These are phyloP conservation scores for Leccinum subspadiceum DNA, from an alignment of 1,284 basidiomycete genomes.

Conservation along the genomic window DNA sequence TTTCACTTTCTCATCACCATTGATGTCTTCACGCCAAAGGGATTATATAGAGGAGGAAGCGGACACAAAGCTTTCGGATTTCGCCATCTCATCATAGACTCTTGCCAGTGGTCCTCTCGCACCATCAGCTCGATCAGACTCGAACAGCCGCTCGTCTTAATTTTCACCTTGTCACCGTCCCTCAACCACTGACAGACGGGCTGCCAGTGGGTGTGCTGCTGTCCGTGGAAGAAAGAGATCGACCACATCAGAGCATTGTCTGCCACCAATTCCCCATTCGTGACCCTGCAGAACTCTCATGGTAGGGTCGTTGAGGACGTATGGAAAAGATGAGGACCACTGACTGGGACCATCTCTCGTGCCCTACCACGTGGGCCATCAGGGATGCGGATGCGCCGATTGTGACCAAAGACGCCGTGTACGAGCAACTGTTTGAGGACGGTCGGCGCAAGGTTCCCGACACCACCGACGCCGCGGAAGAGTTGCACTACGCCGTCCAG, in stretches of 20 bases:
- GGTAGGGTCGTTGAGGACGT: neutral
- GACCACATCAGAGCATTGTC: neutral
- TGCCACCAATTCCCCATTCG: neutral
- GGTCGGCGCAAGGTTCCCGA: neutral
- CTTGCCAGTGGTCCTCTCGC: neutral
- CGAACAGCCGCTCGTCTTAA: neutral
- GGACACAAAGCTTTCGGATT: neutral
- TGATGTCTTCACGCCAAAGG: too few relatives aligned
- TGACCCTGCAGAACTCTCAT: neutral
- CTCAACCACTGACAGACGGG: neutral
- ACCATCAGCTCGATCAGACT: neutral
- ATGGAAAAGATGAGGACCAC: neutral
- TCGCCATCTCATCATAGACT: neutral
- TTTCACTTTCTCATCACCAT: too few relatives aligned
- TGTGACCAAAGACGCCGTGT: neutral
- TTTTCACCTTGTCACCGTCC: neutral
- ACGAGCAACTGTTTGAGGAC: neutral
- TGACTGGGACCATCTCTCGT: neutral
- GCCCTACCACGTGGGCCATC: neutral
- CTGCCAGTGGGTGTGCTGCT: neutral
- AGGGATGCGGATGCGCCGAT: neutral
- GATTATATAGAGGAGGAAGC: too few relatives aligned
- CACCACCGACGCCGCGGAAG: neutral
- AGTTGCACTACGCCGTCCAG: neutral
- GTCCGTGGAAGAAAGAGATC: neutral